These are phyloP conservation scores for Magnusiomyces suaveolens DNA, from an alignment of 1,139 yeast species.

Conservation along the genomic window DNA sequence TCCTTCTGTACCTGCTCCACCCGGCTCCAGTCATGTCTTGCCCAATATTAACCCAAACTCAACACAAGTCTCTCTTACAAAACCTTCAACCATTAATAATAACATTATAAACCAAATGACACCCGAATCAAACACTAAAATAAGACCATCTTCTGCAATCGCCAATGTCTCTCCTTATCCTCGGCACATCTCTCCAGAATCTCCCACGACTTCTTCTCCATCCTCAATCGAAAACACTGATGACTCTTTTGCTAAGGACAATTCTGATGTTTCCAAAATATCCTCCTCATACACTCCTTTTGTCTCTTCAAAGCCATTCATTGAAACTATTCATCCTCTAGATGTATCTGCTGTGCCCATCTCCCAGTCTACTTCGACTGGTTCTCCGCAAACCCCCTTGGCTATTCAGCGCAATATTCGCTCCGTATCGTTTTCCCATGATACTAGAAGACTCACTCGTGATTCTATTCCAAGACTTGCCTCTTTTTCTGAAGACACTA, in stretches of 20 bases:
- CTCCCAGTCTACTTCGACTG: not conserved
- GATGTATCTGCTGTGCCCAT: not conserved
- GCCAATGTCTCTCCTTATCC: not conserved
- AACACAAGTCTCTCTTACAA: not conserved
- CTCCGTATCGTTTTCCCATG: conserved; percentile 3
- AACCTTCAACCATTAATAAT: not conserved
- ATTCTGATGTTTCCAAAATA: not conserved
- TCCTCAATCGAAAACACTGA: not conserved
- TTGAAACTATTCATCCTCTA: not conserved
- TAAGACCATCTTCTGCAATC: not conserved
- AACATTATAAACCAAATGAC: not conserved
- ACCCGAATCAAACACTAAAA: not conserved
- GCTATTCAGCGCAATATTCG: not conserved
- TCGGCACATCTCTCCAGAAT: not conserved
- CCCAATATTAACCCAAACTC: not conserved
- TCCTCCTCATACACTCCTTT: not conserved
- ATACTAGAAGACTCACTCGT: not conserved
- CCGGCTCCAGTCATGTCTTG: not conserved
- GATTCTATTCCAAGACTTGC: not conserved
- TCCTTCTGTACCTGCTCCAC: not conserved
- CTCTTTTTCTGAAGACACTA: conserved; percentile 2
- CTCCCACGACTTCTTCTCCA: not conserved
- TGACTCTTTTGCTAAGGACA: not conserved
- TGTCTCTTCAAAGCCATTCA: not conserved
- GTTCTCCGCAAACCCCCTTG: not conserved